A percentile compares a stretch with the other conserved stretches of the same genome.
phyloP scores from a whole-genome alignment of 169 alveolate genomes.

The Eimeria tenella region DNA sequence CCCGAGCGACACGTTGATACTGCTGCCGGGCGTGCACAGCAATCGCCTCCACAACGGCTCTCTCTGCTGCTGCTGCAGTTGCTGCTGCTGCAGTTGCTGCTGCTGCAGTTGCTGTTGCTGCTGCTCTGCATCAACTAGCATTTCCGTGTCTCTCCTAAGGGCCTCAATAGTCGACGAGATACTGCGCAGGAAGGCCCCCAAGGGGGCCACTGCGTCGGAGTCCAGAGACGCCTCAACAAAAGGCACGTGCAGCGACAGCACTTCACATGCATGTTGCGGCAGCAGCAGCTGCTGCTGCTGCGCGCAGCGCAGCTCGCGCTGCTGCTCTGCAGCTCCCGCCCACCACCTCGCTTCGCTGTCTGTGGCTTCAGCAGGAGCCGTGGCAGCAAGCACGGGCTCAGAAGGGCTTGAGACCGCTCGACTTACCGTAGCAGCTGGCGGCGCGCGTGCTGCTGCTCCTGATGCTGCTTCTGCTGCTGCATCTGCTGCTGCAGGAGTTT shows the following conservation, averaged over 20 bases:
- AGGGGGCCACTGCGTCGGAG: constrained; percentile 9
- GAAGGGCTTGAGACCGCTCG: constrained; percentile 1
- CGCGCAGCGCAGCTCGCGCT: background rate
- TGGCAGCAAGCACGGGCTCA: background rate
- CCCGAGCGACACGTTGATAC: constrained; percentile 15
- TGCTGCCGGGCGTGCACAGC: constrained; percentile 45
- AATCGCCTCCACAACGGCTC: constrained; percentile 26
- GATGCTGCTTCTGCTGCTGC: constrained; percentile 29
- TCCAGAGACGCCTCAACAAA: constrained; percentile 30
- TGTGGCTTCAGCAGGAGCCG: background rate
- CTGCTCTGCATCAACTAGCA: background rate
- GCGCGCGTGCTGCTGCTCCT: background rate
- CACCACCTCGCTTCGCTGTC: background rate
- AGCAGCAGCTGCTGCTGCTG: constrained; percentile 55
- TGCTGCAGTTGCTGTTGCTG: background rate
- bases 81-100: background rate
- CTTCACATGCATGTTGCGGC: constrained; percentile 4
- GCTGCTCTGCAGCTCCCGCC: background rate
- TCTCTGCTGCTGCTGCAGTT: constrained; percentile 11
- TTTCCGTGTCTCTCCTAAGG: background rate
- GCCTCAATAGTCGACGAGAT: background rate
- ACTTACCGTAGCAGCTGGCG: background rate
- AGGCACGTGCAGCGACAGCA: constrained; percentile 28
- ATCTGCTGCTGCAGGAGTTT: background rate
- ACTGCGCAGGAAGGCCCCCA: constrained; percentile 9